phyloP scores from a whole-genome alignment of 768 basidiomycete genomes.

The Auriculariales sp. region DNA sequence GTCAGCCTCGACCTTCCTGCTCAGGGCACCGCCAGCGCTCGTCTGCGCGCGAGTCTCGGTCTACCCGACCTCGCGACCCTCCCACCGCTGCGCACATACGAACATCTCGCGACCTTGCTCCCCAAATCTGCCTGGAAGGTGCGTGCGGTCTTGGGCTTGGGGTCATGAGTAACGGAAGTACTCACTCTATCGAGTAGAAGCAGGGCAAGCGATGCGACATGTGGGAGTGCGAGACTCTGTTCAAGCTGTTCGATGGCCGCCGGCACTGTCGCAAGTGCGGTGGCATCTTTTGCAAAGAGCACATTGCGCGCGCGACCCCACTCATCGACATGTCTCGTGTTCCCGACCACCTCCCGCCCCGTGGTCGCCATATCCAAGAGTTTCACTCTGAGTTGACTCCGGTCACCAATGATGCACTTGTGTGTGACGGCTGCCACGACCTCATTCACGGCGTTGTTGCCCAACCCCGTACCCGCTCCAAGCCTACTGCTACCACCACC shows the following conservation, averaged over 20 bases:
- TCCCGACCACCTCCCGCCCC: slow-evolving; percentile 56
- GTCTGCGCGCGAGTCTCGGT: too few species aligned
- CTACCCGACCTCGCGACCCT: slow-evolving; percentile 3
- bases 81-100: slow-evolving; percentile 27
- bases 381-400: slow-evolving; percentile 48
- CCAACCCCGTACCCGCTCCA: slow-evolving; percentile 24
- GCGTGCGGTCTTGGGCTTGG: slow-evolving; percentile 8
- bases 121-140: slow-evolving; percentile 66
- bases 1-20: too few species aligned
- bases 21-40: too few species aligned
- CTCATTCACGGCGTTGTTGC: slow-evolving; percentile 46
- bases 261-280: slow-evolving; percentile 80
- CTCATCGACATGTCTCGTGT: slow-evolving; percentile 64
- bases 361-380: slow-evolving; percentile 38
- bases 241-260: slow-evolving; percentile 53
- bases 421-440: slow-evolving; percentile 67
- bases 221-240: slow-evolving; percentile 49
- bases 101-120: slow-evolving; percentile 67
- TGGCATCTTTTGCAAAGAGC: slow-evolving; percentile 55
- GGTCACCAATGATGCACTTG: slow-evolving; percentile 36
- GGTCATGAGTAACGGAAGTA: too few species aligned
- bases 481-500: too few species aligned
- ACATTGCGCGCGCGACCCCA: slow-evolving; percentile 41
- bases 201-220: slow-evolving; percentile 55
- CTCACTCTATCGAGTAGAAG: too few species aligned